Evolutionary conservation across 495 filamentous ascomycete species (phyloP).

Genomic region (Trichodelitschia bisporula): DNA sequence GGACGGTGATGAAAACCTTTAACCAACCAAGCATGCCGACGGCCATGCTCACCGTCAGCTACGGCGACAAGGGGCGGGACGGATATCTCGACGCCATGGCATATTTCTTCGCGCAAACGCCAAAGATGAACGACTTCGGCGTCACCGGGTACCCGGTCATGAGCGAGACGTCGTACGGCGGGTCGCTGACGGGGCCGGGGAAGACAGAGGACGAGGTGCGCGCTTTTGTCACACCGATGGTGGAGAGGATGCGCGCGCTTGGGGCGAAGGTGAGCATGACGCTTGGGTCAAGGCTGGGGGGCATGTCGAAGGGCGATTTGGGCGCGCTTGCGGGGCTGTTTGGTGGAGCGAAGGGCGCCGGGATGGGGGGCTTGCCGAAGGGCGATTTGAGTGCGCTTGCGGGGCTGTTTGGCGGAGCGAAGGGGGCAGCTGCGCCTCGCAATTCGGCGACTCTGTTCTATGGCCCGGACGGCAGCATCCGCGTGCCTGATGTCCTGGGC

Average conservation of each 20-base stretch:
- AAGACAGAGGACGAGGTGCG: neutral
- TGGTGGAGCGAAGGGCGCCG: neutral
- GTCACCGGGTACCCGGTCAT: neutral
- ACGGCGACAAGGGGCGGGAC: no score
- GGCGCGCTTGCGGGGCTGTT: neutral
- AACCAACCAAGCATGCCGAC: slow-evolving; percentile 2
- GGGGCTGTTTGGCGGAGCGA: no score
- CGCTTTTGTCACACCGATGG: neutral
- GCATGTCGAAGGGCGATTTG: neutral
- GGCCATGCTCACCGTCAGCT: slow-evolving; percentile 1
- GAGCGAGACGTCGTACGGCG: neutral
- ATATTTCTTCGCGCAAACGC: neutral
- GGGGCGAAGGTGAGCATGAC: neutral
- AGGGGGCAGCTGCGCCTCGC: no score
- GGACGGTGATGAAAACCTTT: slow-evolving; percentile 7
- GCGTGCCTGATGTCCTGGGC: no score
- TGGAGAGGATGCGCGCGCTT: neutral
- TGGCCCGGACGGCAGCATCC: no score
- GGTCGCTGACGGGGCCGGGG: neutral
- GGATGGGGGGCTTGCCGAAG: neutral
- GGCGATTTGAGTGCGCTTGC: no score
- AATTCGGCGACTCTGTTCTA: no score
- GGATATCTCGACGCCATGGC: neutral
- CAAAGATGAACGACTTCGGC: neutral
- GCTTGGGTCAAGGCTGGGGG: neutral